These are phyloP conservation scores for Perilla frutescens DNA, from an alignment of 257 asterid species.

Conservation along the genomic window DNA sequence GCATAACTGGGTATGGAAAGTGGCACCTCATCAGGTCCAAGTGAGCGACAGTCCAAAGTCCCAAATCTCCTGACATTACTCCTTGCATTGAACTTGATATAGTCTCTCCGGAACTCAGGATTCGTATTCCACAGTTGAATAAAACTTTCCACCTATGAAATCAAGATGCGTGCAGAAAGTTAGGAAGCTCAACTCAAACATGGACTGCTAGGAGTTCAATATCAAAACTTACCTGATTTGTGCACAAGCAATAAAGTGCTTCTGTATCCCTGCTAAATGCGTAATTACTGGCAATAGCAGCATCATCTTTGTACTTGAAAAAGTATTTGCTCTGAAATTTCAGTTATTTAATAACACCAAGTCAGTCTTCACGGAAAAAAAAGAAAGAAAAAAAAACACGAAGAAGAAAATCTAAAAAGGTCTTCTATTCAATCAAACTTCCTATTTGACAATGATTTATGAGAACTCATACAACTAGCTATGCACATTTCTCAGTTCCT, in stretches of 20 bases:
- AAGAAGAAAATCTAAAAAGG: not conserved
- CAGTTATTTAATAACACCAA: conserved; percentile 34
- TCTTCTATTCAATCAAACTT: not conserved
- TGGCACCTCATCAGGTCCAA: conserved; percentile 83
- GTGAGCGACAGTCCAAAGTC: conserved; percentile 87
- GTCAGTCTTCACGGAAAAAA: not conserved
- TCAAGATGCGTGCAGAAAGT: conserved; percentile 11
- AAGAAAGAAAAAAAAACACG: not conserved
- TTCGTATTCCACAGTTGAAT: conserved; percentile 81
- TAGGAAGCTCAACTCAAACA: conserved; percentile 17
- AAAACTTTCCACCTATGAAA: conserved; percentile 63
- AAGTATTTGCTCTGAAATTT: conserved; percentile 70
- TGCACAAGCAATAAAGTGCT: conserved; percentile 62
- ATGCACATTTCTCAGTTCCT: not conserved
- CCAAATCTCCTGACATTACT: conserved; percentile 84
- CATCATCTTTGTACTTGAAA: conserved; percentile 65
- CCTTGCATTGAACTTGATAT: conserved; percentile 60
- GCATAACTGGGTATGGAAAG: conserved; percentile 55
- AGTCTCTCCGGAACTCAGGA: conserved; percentile 72
- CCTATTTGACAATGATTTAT: not conserved
- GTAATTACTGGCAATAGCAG: conserved; percentile 57
- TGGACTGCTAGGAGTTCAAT: conserved; percentile 2
- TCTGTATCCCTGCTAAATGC: conserved; percentile 61
- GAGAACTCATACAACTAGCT: not conserved
- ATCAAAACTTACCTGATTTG: conserved; percentile 56